Base-by-base conservation (phyloP, 441 rosid species). In the Corymbia citriodora region DNA sequence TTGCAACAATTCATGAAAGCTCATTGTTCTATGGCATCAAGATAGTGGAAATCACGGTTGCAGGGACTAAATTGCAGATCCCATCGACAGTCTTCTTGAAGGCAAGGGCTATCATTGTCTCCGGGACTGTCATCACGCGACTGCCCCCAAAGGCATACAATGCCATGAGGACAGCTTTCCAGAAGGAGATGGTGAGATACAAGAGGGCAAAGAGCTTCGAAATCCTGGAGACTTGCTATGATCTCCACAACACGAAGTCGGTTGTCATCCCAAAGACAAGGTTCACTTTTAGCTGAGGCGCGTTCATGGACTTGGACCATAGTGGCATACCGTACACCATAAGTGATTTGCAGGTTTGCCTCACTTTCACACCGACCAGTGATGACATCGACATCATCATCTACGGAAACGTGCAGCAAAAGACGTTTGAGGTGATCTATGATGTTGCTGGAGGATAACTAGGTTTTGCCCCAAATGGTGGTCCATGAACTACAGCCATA, bases 81-180 rank as follows among this genome's bases (percentile, higher is more conserved):
- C 50, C 95, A 1, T 16, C 91, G 1, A 91, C 97, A 0, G 92
- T 94, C 2, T 96, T 96, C 91, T 90, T 94, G 2, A 87, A 90
- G 1, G 88, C 93, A 3, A 94, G 95, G 13, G 91, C 93, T 7
- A 57, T 95, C 31, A 96, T 96, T 29, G 96, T 95, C 61, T 96
- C 96, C 4, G 95, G 96, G 70, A 91, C 92, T 33, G 96, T 95
- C 45, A 95, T 96, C 85, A 91, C 96, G 3, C 94, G 95, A 23
- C 91, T 96, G 82, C 96, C 96, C 6, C 93, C 94, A 0, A 92
- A 90, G 6, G 95, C 94, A 0, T 96, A 95, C 91, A 53, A 94
- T 7, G 92, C 93, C 45, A 31, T 17, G 23, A 33, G 81, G 45
- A 70, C 12, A 1, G 12, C 11, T 96, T 25, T 68, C 90, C 4